Evolutionary conservation across 2,329 filamentous ascomycete genomes (phyloP).

Genomic region (Alternaria triticina): DNA sequence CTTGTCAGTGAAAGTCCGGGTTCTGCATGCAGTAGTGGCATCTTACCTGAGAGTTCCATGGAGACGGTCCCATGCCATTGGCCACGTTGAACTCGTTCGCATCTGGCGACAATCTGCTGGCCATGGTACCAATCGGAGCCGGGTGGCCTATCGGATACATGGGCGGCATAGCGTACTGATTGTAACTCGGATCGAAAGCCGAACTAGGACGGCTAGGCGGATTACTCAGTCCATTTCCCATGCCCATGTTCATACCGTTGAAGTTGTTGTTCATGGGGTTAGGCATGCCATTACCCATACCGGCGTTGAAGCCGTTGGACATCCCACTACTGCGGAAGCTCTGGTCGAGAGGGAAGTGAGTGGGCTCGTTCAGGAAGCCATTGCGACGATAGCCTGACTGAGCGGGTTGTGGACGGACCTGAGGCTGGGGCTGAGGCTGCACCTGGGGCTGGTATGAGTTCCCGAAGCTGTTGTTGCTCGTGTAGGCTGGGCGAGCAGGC

Average conservation of each 20-base stretch:
- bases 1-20: conserved; percentile 6
- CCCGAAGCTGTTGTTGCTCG: conserved; percentile 32
- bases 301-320: conserved; percentile 17
- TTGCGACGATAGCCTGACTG: conserved; percentile 38
- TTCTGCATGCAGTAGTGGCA: neutral
- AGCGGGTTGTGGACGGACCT: conserved; percentile 21
- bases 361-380: conserved; percentile 46
- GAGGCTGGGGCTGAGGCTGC: conserved; percentile 15
- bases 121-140: conserved; percentile 46
- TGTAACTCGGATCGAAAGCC: conserved; percentile 44
- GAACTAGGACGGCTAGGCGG: conserved; percentile 47
- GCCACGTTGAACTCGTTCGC: conserved; percentile 54
- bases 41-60: conserved; percentile 50
- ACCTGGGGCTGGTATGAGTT: conserved; percentile 23
- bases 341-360: conserved; percentile 46
- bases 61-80: conserved; percentile 38
- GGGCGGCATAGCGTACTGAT: conserved; percentile 39
- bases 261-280: conserved; percentile 10
- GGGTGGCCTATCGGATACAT: conserved; percentile 40
- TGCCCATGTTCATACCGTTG: conserved; percentile 11
- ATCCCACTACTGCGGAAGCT: conserved; percentile 34
- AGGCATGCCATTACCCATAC: conserved; percentile 20
- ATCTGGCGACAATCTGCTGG: conserved; percentile 53
- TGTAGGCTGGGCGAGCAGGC: conserved; percentile 29
- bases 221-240: conserved; percentile 30